These are phyloP conservation scores for Macrophomina pseudophaseolina DNA, from an alignment of 2,329 filamentous ascomycete species.

Conservation along the genomic window DNA sequence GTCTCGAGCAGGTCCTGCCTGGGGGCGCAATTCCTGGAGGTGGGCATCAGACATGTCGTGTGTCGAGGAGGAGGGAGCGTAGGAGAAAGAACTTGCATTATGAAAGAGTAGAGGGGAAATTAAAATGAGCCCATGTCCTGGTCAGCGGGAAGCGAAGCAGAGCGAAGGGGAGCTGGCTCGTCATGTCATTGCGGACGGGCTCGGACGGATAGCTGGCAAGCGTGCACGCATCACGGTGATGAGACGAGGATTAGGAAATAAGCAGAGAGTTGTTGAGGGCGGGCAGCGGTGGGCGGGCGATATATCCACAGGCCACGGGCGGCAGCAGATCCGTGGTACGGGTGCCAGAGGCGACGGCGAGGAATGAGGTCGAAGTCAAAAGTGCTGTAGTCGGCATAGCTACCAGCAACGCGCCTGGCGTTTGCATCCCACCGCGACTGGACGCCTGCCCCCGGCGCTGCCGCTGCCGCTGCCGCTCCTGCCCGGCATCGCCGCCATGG, in stretches of 20 bases:
- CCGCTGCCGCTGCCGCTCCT: background rate
- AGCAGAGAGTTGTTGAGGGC: background rate
- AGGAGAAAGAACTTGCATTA: slow-evolving; percentile 6
- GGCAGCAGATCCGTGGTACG: slow-evolving; percentile 25
- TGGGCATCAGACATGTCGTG: background rate
- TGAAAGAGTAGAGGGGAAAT: slow-evolving; percentile 4
- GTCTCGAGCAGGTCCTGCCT: slow-evolving; percentile 22
- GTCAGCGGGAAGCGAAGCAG: background rate
- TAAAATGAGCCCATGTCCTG: slow-evolving; percentile 5
- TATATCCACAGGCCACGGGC: slow-evolving; percentile 4
- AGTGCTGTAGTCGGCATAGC: slow-evolving; percentile 18
- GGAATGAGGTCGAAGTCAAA: slow-evolving; percentile 23
- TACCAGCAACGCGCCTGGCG: slow-evolving; percentile 12
- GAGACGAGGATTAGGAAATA: background rate
- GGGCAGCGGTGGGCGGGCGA: background rate
- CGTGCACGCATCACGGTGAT: background rate
- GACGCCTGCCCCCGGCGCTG: background rate
- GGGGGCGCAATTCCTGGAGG: background rate
- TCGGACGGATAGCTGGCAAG: background rate
- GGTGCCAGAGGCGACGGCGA: slow-evolving; percentile 9
- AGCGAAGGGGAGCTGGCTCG: background rate
- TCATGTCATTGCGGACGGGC: slow-evolving; percentile 2
- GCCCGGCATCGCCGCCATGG: background rate
- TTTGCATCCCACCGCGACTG: slow-evolving; percentile 11
- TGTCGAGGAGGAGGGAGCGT: background rate